Evolutionary conservation across 2,329 filamentous ascomycete species (phyloP).

Genomic region (Fusarium dimerum): DNA sequence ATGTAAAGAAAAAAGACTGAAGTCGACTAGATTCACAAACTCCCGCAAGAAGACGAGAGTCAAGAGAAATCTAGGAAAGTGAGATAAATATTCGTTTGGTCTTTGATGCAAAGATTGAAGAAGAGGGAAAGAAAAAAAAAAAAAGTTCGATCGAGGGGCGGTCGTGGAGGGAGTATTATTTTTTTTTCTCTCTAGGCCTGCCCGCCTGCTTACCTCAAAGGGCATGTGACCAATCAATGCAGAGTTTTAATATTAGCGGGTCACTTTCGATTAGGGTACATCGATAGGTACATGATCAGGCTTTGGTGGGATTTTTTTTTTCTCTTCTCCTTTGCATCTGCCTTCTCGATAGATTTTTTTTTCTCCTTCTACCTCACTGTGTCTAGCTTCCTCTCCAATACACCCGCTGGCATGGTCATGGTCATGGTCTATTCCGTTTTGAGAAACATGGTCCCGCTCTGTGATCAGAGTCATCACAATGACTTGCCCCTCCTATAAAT

Average conservation of each 20-base stretch:
- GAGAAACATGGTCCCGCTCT: background rate
- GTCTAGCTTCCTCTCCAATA: background rate
- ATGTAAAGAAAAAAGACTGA: conserved; percentile 25
- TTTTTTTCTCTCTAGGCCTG: conserved; percentile 27
- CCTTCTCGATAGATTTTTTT: background rate
- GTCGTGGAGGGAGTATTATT: conserved; percentile 38
- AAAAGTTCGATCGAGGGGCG: conserved; percentile 40
- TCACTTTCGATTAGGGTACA: conserved; percentile 29
- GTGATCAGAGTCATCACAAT: background rate
- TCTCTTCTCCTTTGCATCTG: background rate
- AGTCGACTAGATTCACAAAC: conserved; percentile 49
- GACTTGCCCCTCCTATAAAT: background rate
- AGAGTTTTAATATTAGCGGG: conserved; percentile 18
- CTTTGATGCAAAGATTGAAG: conserved; percentile 28
- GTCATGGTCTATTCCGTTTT: background rate
- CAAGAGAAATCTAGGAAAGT: conserved; percentile 43
- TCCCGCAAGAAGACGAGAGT: conserved; percentile 49
- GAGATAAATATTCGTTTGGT: conserved; percentile 35
- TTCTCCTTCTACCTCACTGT: background rate
- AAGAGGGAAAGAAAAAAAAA: conserved; percentile 34
- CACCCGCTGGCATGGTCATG: background rate
- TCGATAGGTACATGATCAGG: conserved; percentile 10
- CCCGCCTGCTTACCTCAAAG: conserved; percentile 33
- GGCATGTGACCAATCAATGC: conserved; percentile 25
- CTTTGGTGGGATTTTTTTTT: conserved; percentile 14